phyloP scores from a whole-genome alignment of 2,329 filamentous ascomycete genomes.

The Cadophora malorum region DNA sequence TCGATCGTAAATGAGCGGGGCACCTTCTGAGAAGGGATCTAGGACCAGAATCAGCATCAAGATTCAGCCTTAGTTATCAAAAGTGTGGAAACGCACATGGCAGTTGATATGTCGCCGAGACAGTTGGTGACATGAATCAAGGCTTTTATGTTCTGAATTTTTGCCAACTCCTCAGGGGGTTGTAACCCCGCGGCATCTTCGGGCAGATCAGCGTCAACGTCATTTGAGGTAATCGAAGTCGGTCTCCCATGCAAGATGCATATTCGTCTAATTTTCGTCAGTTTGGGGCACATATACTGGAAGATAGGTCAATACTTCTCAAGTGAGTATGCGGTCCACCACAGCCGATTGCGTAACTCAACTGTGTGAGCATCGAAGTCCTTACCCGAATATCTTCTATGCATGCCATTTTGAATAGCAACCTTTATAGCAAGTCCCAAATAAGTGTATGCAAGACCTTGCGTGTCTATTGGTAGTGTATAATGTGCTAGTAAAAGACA shows the following conservation, averaged over 20 bases:
- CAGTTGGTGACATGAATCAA: constrained; percentile 1
- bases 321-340: constrained; percentile 11
- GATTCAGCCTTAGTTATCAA: too few species aligned
- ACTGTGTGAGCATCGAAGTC: constrained; percentile 8
- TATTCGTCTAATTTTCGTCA: neutral
- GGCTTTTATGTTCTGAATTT: neutral
- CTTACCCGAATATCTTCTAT: constrained; percentile 8
- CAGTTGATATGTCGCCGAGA: too few species aligned
- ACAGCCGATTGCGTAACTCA: constrained; percentile 6
- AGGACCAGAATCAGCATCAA: neutral
- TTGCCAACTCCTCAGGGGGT: neutral
- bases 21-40: constrained; percentile 1
- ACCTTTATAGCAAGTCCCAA: constrained; percentile 10
- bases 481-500: constrained; percentile 13
- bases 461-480: constrained; percentile 5
- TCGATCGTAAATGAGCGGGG: neutral
- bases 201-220: constrained; percentile 6
- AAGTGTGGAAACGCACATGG: too few species aligned
- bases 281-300: too few species aligned
- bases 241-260: constrained; percentile 12
- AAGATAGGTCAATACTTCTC: neutral
- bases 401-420: constrained; percentile 16
- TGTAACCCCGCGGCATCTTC: neutral
- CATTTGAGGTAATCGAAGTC: neutral
- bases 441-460: constrained; percentile 6